Percentiles rank a stretch among this genome's conserved stretches.
Evolutionary conservation across 768 basidiomycete genomes (phyloP).

Genomic region (Phlegmacium glaucopus): DNA sequence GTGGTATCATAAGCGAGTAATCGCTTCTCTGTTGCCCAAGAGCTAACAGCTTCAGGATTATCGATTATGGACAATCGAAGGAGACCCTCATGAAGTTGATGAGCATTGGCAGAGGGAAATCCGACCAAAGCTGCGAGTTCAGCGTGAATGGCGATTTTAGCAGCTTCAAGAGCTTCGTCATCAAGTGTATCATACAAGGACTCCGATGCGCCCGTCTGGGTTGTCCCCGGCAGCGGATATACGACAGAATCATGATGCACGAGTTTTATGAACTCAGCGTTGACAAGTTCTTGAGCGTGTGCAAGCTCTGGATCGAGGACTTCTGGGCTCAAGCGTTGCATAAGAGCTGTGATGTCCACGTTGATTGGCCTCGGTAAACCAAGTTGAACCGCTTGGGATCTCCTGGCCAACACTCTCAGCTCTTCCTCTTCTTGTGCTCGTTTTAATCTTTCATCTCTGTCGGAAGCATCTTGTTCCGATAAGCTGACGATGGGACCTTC

Average conservation of each 20-base stretch:
- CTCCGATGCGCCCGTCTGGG: constrained; percentile 63
- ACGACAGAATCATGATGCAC: constrained; percentile 86
- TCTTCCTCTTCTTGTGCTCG: constrained; percentile 74
- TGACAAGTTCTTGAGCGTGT: constrained; percentile 61
- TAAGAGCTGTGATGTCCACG: constrained; percentile 64
- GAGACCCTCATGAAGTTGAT: constrained; percentile 77
- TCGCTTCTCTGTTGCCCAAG: constrained; percentile 70
- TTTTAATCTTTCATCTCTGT: constrained; percentile 75
- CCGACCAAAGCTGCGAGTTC: constrained; percentile 83
- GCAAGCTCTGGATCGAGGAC: constrained; percentile 39
- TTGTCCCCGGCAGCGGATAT: constrained; percentile 86
- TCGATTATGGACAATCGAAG: constrained; percentile 61
- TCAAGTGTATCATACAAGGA: constrained; percentile 73
- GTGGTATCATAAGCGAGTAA: constrained; percentile 59
- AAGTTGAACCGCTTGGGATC: constrained; percentile 78
- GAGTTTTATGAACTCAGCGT: constrained; percentile 74
- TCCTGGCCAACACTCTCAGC: constrained; percentile 71
- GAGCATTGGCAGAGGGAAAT: constrained; percentile 77
- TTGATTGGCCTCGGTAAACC: constrained; percentile 84
- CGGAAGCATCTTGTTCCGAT: constrained; percentile 87
- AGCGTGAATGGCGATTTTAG: constrained; percentile 67
- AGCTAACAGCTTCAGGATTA: constrained; percentile 52
- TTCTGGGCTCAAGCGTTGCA: constrained; percentile 54
- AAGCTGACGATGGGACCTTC: constrained; percentile 26
- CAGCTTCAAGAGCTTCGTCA: constrained; percentile 69